These are phyloP conservation scores for Mycena latifolia DNA, from an alignment of 768 basidiomycete species.

Conservation along the genomic window DNA sequence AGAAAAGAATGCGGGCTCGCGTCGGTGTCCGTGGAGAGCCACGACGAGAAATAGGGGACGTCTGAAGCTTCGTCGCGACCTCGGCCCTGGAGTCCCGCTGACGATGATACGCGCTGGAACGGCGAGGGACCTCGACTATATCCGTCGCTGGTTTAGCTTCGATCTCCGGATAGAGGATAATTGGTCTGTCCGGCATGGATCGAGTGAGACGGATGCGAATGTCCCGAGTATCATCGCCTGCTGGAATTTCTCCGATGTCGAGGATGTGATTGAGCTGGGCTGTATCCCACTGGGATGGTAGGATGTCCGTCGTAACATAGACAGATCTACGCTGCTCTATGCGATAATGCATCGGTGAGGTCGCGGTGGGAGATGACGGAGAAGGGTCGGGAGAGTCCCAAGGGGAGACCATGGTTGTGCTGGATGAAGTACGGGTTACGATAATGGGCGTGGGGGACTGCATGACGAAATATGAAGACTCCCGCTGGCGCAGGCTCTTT, in stretches of 20 bases:
- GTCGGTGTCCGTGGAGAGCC: slow-evolving; percentile 40
- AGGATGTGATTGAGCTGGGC: slow-evolving; percentile 55
- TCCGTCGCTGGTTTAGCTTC: slow-evolving; percentile 26
- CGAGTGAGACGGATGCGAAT: slow-evolving; percentile 46
- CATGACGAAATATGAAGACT: slow-evolving; percentile 14
- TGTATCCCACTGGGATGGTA: slow-evolving; percentile 57
- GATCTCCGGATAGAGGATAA: slow-evolving; percentile 33
- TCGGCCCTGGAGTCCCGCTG: slow-evolving; percentile 25
- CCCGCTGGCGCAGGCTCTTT: slow-evolving; percentile 14
- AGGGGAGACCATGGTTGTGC: slow-evolving; percentile 36
- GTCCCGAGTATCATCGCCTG: slow-evolving; percentile 38
- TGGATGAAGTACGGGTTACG: slow-evolving; percentile 36
- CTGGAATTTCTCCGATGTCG: slow-evolving; percentile 50
- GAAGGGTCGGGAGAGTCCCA: slow-evolving; percentile 35
- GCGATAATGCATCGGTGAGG: slow-evolving; percentile 55
- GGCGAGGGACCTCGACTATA: slow-evolving; percentile 29
- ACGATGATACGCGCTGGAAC: slow-evolving; percentile 25
- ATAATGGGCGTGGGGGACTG: slow-evolving; percentile 30
- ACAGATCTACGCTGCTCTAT: slow-evolving; percentile 63
- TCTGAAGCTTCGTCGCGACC: slow-evolving; percentile 17
- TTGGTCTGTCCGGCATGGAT: slow-evolving; percentile 44
- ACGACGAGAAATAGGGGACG: slow-evolving; percentile 37
- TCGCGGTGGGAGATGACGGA: slow-evolving; percentile 41
- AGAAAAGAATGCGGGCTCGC: slow-evolving; percentile 65
- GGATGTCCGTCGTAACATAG: slow-evolving; percentile 58